Evolutionary conservation across 371 early-diverging fungal genomes (phyloP).

Genomic region (Phascolomyces articulosus): DNA sequence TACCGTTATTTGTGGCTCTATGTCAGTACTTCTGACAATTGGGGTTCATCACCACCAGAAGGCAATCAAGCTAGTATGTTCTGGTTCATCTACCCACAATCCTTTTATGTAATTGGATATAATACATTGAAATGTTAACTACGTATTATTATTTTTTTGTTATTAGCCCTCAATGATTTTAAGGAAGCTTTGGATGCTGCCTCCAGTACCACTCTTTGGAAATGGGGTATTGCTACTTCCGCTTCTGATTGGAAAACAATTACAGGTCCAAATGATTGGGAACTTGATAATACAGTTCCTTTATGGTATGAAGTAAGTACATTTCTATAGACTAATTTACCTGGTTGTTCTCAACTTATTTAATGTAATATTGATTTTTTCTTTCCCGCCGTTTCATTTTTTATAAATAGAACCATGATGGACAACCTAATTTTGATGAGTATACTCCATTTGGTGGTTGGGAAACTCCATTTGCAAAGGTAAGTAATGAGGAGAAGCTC

Average conservation of each 20-base stretch:
- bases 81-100: background rate
- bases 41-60: background rate
- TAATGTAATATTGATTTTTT: background rate
- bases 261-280: constrained; percentile 19
- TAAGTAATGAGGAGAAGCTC: too few relatives aligned
- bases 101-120: background rate
- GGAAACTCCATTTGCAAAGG: constrained; percentile 26
- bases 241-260: constrained; percentile 21
- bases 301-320: constrained; percentile 25
- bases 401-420: constrained; percentile 16
- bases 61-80: background rate
- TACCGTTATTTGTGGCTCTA: constrained; percentile 24
- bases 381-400: background rate
- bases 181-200: constrained; percentile 16
- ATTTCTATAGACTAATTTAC: too few relatives aligned
- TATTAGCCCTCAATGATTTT: constrained; percentile 16
- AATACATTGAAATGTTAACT: too few relatives aligned
- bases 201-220: constrained; percentile 9
- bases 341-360: background rate
- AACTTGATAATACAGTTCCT: constrained; percentile 19
- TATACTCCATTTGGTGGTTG: constrained; percentile 28
- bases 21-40: constrained; percentile 18
- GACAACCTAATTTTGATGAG: constrained; percentile 15
- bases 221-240: constrained; percentile 25
- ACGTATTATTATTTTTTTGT: too few relatives aligned